Conservation (phyloP, 1,284 basidiomycete genomes). For the Violaceomyces palustris region DNA sequence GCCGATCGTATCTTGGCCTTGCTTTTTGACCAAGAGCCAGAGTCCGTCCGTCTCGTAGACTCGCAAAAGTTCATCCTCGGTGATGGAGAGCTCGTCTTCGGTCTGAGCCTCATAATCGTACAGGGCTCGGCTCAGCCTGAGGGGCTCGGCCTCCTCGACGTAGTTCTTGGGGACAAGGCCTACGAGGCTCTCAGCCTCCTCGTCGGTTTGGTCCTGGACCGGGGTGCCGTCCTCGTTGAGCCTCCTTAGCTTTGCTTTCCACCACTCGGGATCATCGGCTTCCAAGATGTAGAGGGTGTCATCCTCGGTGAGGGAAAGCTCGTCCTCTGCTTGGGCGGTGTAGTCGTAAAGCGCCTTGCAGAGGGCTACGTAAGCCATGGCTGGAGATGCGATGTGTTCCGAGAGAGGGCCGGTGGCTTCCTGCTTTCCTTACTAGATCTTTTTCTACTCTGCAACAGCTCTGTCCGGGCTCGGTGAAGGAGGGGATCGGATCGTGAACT, state of each 20-base stretch:
- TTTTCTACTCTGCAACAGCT: no score
- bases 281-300: conserved; percentile 50
- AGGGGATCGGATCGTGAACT: no score
- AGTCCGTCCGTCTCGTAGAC: conserved; percentile 45
- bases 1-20: conserved; percentile 34
- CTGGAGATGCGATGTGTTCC: not conserved
- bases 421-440: no score
- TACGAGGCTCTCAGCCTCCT: conserved; percentile 13
- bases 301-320: conserved; percentile 48
- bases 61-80: conserved; percentile 44
- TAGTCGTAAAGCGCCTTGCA: conserved; percentile 51
- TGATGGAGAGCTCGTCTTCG: conserved; percentile 46
- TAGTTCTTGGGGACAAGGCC: conserved; percentile 52
- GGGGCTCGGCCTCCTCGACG: conserved; percentile 46
- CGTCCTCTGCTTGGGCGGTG: conserved; percentile 48
- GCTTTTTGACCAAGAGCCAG: conserved; percentile 49
- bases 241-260: conserved; percentile 43
- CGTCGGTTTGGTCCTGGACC: conserved; percentile 18
- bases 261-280: conserved; percentile 49
- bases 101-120: conserved; percentile 50
- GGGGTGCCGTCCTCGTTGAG: conserved; percentile 21
- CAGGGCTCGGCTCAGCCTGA: conserved; percentile 41
- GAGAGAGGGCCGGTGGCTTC: no score
- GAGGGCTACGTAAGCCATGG: conserved; percentile 50
- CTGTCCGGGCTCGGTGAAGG: no score